A percentile compares a stretch with the other conserved stretches of the same genome.
Conservation (phyloP, 148 eudicot genomes). For the Amaranthus hypochondriacus region DNA sequence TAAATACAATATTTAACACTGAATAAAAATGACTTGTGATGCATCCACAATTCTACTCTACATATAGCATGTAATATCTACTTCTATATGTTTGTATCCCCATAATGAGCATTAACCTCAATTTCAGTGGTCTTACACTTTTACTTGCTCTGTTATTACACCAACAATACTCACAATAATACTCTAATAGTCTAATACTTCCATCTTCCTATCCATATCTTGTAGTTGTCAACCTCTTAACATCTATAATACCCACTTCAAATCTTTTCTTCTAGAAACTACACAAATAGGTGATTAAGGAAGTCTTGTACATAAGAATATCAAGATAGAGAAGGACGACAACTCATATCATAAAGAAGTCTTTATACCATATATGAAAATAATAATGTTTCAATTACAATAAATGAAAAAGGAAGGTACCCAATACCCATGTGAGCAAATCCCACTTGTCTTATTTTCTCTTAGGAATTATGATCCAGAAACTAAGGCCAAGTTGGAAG, state of each 20-base stretch:
- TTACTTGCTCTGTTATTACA: no score
- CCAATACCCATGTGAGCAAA: constrained; percentile 25
- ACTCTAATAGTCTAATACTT: background rate
- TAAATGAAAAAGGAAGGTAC: constrained; percentile 11
- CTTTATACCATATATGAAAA: background rate
- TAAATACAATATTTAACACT: no score
- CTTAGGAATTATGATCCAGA: background rate
- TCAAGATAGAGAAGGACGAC: no score
- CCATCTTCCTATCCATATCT: constrained; percentile 5
- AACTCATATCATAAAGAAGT: no score
- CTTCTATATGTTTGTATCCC: no score
- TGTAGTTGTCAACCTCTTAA: constrained; percentile 26
- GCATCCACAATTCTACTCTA: no score
- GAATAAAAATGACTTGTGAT: no score
- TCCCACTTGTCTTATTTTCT: constrained; percentile 24
- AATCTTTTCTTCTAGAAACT: constrained; percentile 7
- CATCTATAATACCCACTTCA: constrained; percentile 4
- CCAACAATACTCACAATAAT: no score
- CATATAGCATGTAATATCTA: no score
- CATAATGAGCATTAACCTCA: no score
- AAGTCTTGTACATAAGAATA: no score
- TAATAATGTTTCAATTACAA: background rate
- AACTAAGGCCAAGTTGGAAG: constrained; percentile 3
- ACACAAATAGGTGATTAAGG: constrained; percentile 12
- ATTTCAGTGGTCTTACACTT: no score